These are phyloP conservation scores for Trichophyton simii DNA, from an alignment of 2,329 filamentous ascomycete genomes.

Conservation along the genomic window DNA sequence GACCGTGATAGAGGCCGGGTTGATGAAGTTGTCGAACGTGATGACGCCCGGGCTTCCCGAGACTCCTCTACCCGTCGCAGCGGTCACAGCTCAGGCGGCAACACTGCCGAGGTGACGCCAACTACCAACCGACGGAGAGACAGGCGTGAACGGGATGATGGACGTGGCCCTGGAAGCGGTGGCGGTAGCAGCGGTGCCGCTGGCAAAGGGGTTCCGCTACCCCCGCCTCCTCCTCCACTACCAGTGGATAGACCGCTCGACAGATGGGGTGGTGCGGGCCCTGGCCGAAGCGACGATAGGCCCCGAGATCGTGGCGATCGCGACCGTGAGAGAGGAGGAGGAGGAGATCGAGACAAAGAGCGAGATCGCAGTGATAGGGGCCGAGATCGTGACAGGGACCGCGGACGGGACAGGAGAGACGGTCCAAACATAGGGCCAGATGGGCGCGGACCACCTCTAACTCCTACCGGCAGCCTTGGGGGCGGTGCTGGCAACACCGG, in stretches of 20 bases:
- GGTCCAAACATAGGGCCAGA: constrained; percentile 2
- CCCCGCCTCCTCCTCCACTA: constrained; percentile 7
- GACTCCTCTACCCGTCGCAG: constrained; percentile 9
- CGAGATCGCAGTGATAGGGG: constrained; percentile 7
- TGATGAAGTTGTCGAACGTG: constrained; percentile 1
- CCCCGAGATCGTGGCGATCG: constrained; percentile 7
- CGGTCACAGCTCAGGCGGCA: not conserved
- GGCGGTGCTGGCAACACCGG: not conserved
- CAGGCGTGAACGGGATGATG: constrained; percentile 8
- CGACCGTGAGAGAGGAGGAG: constrained; percentile 9
- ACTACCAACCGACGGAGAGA: constrained; percentile 7
- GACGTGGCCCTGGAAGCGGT: not conserved
- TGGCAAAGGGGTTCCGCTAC: not conserved
- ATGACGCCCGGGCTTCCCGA: constrained; percentile 7
- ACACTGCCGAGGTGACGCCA: constrained; percentile 1
- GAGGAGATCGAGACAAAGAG: constrained; percentile 9
- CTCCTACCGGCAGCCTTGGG: constrained; percentile 3
- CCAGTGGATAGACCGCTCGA: not conserved
- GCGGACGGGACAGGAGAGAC: constrained; percentile 9
- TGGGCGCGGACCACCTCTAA: constrained; percentile 4
- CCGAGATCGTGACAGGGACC: constrained; percentile 9
- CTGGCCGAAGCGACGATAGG: constrained; percentile 6
- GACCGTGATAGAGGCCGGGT: constrained; percentile 18
- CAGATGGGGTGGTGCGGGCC: constrained; percentile 9
- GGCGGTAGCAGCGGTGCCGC: not conserved